Conservation (phyloP, 805 yeast species). For the Ogataea kodamae region DNA sequence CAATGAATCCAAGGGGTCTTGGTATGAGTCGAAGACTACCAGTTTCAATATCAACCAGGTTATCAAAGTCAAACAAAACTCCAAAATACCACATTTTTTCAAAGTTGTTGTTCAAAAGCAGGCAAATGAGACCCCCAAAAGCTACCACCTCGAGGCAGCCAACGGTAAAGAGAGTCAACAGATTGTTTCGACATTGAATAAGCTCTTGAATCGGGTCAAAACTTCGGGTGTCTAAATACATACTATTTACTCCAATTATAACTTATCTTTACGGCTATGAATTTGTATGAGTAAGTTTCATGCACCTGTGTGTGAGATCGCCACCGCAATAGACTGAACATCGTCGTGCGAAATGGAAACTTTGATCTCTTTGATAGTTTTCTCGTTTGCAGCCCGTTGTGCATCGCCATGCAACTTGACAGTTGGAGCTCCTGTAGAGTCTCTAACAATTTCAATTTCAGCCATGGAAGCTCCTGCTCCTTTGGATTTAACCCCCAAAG, state of each 20-base stretch:
- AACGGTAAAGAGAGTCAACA: slow-evolving; percentile 60
- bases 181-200: slow-evolving; percentile 67
- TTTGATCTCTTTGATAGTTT: slow-evolving; percentile 67
- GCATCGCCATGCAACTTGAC: slow-evolving; percentile 80
- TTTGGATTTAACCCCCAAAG: slow-evolving; percentile 79
- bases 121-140: slow-evolving; percentile 54
- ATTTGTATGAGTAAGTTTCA: too few species aligned
- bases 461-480: slow-evolving; percentile 95
- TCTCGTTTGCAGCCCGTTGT: slow-evolving; percentile 60
- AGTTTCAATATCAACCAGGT: slow-evolving; percentile 84
- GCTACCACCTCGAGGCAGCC: slow-evolving; percentile 83
- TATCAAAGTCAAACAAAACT: slow-evolving; percentile 68
- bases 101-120: slow-evolving; percentile 73
- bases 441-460: slow-evolving; percentile 84
- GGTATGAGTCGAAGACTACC: slow-evolving; percentile 76
- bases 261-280: too few species aligned
- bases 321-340: slow-evolving; percentile 96
- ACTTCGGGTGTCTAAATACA: too few species aligned
- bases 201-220: slow-evolving; percentile 51
- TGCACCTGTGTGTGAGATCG: too few species aligned
- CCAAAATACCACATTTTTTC: slow-evolving; percentile 72
- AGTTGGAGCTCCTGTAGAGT: slow-evolving; percentile 72
- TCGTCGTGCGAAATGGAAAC: slow-evolving; percentile 97
- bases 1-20: slow-evolving; percentile 57
- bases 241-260: too few species aligned